Evolutionary conservation across 176 grass and related monocot species (phyloP), one percentile per base, ranked within the genome.

Genomic region (Eragrostis curvula): DNA sequence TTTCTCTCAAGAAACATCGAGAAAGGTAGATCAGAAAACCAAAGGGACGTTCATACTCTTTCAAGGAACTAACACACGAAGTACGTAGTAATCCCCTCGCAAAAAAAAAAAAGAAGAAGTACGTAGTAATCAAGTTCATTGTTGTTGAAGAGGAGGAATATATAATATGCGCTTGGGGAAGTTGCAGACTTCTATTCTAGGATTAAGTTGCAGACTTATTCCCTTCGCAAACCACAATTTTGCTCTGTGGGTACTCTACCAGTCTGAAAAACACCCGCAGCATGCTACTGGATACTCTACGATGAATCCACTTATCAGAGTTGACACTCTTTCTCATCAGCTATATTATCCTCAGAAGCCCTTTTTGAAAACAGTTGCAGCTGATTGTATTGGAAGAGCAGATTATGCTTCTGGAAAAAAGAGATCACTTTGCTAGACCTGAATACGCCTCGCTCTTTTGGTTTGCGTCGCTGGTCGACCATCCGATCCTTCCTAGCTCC

Each of bases 151-250:
- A 98, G 75, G 96, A 98, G 75, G 92, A 98, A 79, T 90, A 98
- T 79, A 89, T 90, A 63, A 76, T 80, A 73, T 88, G 85, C 59
- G 96, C 96, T 25, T 95, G 90, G 93, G 93, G 89, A 83, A 98
- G 51, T 84, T 98, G 62, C 90, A 98, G 75, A 55, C 53, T 15
- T 98, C 96, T 39, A 95, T 98, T 83, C 65, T 98, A 68, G 96
- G 92, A 44, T 81, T 98, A 85, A 98, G 96, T 75, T 98, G 96
- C 20, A 77, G 92, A 59, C 79, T 98, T 57, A 93, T 95, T 40
- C 96, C 96, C 70, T 98, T 93, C 82, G 92, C 92, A 56, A 98
- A 95, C 77, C 96, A 98, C 68, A 98, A 98, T 85, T 98, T 98
- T 82, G 92, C 96, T 76, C 70, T 90, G 51, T 91, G 92, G 63